phyloP scores from a whole-genome alignment of 2,329 filamentous ascomycete species.

The Hypoxylon sp. region DNA sequence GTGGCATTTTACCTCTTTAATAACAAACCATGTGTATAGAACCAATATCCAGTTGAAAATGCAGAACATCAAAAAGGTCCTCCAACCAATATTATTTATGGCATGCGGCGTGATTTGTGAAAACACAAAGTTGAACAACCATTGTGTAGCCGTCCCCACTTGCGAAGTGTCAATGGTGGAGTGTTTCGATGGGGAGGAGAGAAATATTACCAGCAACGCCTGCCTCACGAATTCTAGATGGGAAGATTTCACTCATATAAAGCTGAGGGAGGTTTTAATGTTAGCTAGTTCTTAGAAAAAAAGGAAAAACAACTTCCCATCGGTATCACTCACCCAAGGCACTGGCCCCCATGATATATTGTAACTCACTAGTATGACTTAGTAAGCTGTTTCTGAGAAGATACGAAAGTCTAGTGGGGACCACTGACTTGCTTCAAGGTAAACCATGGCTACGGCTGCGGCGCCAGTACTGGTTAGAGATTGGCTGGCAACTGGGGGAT shows the following conservation, averaged over 20 bases:
- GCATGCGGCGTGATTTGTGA: slow-evolving; percentile 65
- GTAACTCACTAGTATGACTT: slow-evolving; percentile 64
- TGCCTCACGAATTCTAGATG: slow-evolving; percentile 64
- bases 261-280: slow-evolving; percentile 49
- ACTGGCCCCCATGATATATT: slow-evolving; percentile 68
- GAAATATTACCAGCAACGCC: slow-evolving; percentile 58
- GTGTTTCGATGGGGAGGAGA: not conserved
- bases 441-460: slow-evolving; percentile 66
- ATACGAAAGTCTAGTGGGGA: not conserved
- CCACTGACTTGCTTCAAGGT: slow-evolving; percentile 60
- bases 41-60: slow-evolving; percentile 35
- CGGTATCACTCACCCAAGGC: slow-evolving; percentile 58
- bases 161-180: not conserved
- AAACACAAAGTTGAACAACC: slow-evolving; percentile 68
- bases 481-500: slow-evolving; percentile 57
- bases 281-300: slow-evolving; percentile 3
- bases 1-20: slow-evolving; percentile 33
- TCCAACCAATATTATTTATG: slow-evolving; percentile 63
- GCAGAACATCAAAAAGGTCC: slow-evolving; percentile 61
- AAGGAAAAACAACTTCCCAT: not conserved
- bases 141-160: slow-evolving; percentile 65
- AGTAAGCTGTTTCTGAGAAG: slow-evolving; percentile 11
- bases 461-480: slow-evolving; percentile 59
- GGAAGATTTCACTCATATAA: slow-evolving; percentile 67
- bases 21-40: slow-evolving; percentile 31